Conservation (phyloP, 257 asterid species). For the Capsicum chinense region DNA sequence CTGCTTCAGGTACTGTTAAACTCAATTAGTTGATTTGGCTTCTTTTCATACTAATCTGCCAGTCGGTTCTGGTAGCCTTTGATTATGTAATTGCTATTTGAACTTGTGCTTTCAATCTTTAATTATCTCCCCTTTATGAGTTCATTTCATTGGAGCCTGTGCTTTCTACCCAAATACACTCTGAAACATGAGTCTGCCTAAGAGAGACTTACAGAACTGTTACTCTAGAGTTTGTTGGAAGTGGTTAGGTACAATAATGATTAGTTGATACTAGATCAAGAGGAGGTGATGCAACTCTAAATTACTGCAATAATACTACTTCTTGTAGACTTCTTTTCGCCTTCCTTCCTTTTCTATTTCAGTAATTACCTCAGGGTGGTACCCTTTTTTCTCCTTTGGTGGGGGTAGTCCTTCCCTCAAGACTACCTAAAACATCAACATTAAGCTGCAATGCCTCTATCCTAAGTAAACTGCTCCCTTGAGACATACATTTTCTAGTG, state of each 20-base stretch:
- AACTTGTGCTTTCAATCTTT: not conserved
- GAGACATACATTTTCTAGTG: too few relatives aligned
- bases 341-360: not conserved
- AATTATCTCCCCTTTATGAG: not conserved
- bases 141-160: not conserved
- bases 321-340: not conserved
- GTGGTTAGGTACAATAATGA: not conserved
- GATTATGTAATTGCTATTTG: constrained; percentile 9
- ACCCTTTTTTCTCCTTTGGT: too few relatives aligned
- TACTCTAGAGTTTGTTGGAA: not conserved
- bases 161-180: not conserved
- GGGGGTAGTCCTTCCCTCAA: too few relatives aligned
- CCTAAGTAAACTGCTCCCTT: too few relatives aligned
- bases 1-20: constrained; percentile 62
- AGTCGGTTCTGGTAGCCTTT: not conserved
- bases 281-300: not conserved
- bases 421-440: too few relatives aligned
- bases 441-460: too few relatives aligned
- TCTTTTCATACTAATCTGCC: not conserved
- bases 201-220: not conserved
- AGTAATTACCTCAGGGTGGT: too few relatives aligned
- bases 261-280: not conserved
- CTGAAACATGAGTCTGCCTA: not conserved
- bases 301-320: not conserved
- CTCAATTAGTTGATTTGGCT: constrained; percentile 27